Base-by-base conservation (phyloP, 805 yeast genomes). In the Zygotorulaspora danielsina region DNA sequence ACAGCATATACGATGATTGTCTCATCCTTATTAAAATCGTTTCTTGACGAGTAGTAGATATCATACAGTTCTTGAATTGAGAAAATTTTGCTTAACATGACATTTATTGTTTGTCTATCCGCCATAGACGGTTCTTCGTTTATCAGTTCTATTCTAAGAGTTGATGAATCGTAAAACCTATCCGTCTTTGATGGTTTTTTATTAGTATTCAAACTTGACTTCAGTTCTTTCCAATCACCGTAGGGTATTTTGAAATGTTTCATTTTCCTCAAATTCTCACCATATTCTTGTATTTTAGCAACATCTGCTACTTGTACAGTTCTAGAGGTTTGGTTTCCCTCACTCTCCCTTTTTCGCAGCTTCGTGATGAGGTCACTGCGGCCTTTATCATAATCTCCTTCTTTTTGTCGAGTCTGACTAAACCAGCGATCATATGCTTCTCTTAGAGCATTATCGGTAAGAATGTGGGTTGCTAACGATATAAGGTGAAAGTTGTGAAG, bases 381-480 rank as follows among this genome's bases (percentile, higher is more conserved):
- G 15, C 36, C 34, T 13, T 36, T 16, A 27, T 35, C 32, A 12
- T 26, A 12, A 20, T 24, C 27, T 9, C 24, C 25, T 18, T 16
- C 24, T 3, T 24, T 19, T 13, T 22, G 18, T 27, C 34, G 25
- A 9, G 19, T 34, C 12, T 8, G 20, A 6, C 16, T 17, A 12
- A 36, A 38, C 59, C 57, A 54, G 15, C 18, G n/a, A 39, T 59
- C 64, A 28, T 57, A 59, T n/a, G 25, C 37, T 3, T 36, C 33
- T 11, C 54, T 48, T 25, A 27, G 28, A 7, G 32, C 21, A 3
- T 45, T 44, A 32, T 57, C 51, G 3, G 51, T 31, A 18, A 64
- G 51, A 10, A 54, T 48, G 16, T 42, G 44, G 9, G 51, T 36
- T 0, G 69, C 69, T 22, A 46, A 45, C 8, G 48, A 46, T n/a